Evolutionary conservation across 768 basidiomycete species (phyloP).

Genomic region (Trametes villosa): DNA sequence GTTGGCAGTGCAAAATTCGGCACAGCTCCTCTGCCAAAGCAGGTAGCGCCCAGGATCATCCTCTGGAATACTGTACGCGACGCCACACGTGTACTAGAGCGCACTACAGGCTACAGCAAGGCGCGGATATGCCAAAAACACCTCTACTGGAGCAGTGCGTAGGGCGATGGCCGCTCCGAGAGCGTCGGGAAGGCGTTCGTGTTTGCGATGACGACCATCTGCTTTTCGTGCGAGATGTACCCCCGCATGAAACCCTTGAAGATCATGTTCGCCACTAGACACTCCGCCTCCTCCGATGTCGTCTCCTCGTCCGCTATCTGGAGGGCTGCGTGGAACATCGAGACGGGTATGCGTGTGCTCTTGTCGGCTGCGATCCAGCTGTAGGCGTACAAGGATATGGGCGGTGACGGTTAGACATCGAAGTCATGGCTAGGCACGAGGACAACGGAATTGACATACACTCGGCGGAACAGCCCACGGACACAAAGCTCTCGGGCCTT

Average conservation of each 20-base stretch:
- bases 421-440: not conserved
- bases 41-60: not conserved
- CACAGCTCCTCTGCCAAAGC: not conserved
- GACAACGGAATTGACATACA: constrained; percentile 49
- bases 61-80: not conserved
- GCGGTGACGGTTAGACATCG: not conserved
- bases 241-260: constrained; percentile 92
- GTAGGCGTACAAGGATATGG: not conserved
- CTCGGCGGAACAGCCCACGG: constrained; percentile 76
- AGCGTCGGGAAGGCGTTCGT: constrained; percentile 81
- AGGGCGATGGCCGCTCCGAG: constrained; percentile 64
- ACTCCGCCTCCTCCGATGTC: constrained; percentile 84
- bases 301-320: constrained; percentile 67
- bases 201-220: constrained; percentile 88
- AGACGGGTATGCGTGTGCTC: constrained; percentile 76
- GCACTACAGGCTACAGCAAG: not conserved
- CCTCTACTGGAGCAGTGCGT: constrained; percentile 31
- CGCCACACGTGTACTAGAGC: not conserved
- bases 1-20: not conserved
- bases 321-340: constrained; percentile 80
- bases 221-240: constrained; percentile 95
- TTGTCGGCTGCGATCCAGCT: constrained; percentile 85
- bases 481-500: constrained; percentile 87
- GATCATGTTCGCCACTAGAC: constrained; percentile 93
- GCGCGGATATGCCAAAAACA: not conserved